Percentiles rank a stretch among this genome's conserved stretches.
These are phyloP conservation scores for Aspergillus felis DNA, from an alignment of 2,329 filamentous ascomycete genomes.

Conservation along the genomic window DNA sequence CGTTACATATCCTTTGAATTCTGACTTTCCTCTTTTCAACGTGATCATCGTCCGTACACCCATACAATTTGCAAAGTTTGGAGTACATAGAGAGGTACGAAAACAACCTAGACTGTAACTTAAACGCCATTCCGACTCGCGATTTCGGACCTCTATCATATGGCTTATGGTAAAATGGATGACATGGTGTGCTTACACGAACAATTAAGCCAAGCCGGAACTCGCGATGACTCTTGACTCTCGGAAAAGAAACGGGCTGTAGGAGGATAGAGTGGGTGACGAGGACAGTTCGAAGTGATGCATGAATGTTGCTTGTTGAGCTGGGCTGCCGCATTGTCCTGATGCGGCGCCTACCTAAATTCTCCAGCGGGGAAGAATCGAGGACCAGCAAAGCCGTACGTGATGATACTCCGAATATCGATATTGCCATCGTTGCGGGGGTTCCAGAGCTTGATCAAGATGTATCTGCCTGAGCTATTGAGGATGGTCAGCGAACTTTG, in stretches of 20 bases:
- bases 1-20: background rate
- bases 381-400: conserved; percentile 78
- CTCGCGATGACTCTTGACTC: background rate
- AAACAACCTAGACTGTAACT: background rate
- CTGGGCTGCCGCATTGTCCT: background rate
- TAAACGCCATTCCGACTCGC: background rate
- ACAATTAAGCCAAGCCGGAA: background rate
- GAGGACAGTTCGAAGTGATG: background rate
- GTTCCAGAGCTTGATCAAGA: conserved; percentile 88
- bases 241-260: background rate
- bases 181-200: background rate
- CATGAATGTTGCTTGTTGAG: background rate
- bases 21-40: background rate
- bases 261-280: background rate
- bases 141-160: background rate
- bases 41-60: background rate
- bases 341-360: conserved; percentile 44
- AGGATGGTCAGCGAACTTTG: conserved; percentile 5
- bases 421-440: conserved; percentile 73
- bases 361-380: conserved; percentile 74
- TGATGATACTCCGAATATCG: conserved; percentile 82
- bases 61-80: background rate
- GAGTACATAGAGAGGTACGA: background rate
- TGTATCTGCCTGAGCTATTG: conserved; percentile 68
- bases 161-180: background rate